Conservation (phyloP, 495 filamentous ascomycete genomes). For the Talaromyces adpressus region DNA sequence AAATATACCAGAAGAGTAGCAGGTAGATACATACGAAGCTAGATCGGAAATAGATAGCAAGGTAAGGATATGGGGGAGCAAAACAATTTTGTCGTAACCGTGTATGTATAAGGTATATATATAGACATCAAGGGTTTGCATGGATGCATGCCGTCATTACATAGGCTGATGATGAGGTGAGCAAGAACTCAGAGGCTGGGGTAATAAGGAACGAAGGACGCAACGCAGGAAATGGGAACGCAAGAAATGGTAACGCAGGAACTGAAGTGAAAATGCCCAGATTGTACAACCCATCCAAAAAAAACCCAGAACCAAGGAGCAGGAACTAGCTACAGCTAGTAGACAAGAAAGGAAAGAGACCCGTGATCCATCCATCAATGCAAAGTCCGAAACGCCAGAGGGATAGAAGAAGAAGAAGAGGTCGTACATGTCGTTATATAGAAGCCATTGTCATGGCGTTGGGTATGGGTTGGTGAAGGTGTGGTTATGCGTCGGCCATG, state of each 20-base stretch:
- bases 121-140: too few relatives aligned
- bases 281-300: neutral
- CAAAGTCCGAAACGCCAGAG: neutral
- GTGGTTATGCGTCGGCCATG: neutral
- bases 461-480: neutral
- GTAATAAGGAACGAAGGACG: too few relatives aligned
- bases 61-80: too few relatives aligned
- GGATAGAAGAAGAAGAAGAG: neutral
- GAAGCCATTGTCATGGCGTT: neutral
- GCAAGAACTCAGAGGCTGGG: too few relatives aligned
- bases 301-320: neutral
- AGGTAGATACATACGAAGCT: too few relatives aligned
- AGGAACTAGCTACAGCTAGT: too few relatives aligned
- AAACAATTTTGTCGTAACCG: too few relatives aligned
- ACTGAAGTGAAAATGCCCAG: neutral
- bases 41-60: too few relatives aligned
- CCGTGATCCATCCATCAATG: neutral
- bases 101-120: too few relatives aligned
- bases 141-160: too few relatives aligned
- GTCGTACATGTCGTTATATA: conserved; percentile 1
- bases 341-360: neutral
- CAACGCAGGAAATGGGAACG: neutral
- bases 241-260: neutral
- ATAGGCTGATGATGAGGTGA: too few relatives aligned
- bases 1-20: too few relatives aligned